Evolutionary conservation across 2,329 filamentous ascomycete genomes (phyloP), one percentile per base, ranked within the genome.

Genomic region (Aspergillus sp.): DNA sequence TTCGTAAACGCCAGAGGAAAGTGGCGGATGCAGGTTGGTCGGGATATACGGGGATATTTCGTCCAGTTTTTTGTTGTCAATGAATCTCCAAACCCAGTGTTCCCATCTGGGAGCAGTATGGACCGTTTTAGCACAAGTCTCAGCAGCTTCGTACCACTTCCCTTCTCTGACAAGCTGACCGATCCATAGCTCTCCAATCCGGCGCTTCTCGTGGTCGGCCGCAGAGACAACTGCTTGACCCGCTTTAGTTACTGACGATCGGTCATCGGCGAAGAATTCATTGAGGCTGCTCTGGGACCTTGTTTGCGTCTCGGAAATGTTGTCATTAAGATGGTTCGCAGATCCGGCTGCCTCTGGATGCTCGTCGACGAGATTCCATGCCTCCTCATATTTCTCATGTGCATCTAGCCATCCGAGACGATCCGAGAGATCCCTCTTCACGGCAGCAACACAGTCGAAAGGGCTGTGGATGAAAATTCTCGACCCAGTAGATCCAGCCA

Each of bases 391-490:
- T 51, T 84, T 82, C 44, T 86, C 79, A 51, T 84, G 87, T 48
- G 91, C 86, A 29, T 94, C 64, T 9, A 97, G 74, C 91, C 91
- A 98, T 5, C 77, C 73, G 26, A 97, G 72, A 59, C 94, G 89
- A 66, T 98, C 93, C 3, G 81, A 74, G 10, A 94, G 74, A 59
- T 95, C 90, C 55, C 93, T 78, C 62, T 90, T 90, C 2, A 93
- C 88, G 0, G 88, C 88, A 46, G 96, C 73, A n/a, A 97, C 85
- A 58, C 90, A 97, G 67, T 98, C 93, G 61, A 94, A 98, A 0
- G 93, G 93, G 57, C 89, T 96, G 59, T 95, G 89, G 36, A 98
- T 88, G 63, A 96, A 96, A 10, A 98, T 86, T 60, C 97, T 86
- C 54, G 83, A 73, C 5, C 83, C 82, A 34, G 76, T 72, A 7